Evolutionary conservation across 768 basidiomycete genomes (phyloP).

Genomic region (Termitomyces heimii): DNA sequence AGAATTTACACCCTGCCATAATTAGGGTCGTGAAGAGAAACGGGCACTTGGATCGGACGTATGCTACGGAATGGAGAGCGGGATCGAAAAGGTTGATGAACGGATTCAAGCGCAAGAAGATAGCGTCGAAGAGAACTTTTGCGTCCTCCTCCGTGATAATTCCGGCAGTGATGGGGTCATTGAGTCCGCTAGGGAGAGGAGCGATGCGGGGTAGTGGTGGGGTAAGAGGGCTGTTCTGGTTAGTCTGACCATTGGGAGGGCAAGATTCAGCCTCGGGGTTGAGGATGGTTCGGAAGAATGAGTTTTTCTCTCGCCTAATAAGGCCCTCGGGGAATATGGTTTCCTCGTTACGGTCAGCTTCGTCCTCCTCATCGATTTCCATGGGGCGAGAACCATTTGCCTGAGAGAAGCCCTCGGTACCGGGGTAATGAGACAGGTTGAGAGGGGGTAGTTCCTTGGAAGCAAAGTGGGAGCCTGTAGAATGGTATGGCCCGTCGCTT

Average conservation of each 20-base stretch:
- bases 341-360: constrained; percentile 55
- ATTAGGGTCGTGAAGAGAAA: constrained; percentile 83
- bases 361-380: constrained; percentile 59
- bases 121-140: constrained; percentile 65
- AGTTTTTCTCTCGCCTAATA: constrained; percentile 67
- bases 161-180: constrained; percentile 70
- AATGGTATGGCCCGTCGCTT: constrained; percentile 25
- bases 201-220: constrained; percentile 32
- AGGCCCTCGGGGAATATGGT: constrained; percentile 68
- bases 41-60: constrained; percentile 75
- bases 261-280: constrained; percentile 54
- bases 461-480: constrained; percentile 31
- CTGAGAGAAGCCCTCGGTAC: constrained; percentile 27
- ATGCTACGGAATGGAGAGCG: constrained; percentile 70
- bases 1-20: constrained; percentile 84
- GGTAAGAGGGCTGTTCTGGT: constrained; percentile 32
- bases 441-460: constrained; percentile 45
- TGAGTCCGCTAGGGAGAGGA: constrained; percentile 31
- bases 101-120: constrained; percentile 82
- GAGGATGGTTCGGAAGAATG: constrained; percentile 81
- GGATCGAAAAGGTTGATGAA: constrained; percentile 90
- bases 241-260: constrained; percentile 23
- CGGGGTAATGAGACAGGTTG: constrained; percentile 31
- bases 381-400: constrained; percentile 33
- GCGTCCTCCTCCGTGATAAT: constrained; percentile 68